phyloP scores from a whole-genome alignment of 768 basidiomycete genomes.

The Tylopilus intermedius region DNA sequence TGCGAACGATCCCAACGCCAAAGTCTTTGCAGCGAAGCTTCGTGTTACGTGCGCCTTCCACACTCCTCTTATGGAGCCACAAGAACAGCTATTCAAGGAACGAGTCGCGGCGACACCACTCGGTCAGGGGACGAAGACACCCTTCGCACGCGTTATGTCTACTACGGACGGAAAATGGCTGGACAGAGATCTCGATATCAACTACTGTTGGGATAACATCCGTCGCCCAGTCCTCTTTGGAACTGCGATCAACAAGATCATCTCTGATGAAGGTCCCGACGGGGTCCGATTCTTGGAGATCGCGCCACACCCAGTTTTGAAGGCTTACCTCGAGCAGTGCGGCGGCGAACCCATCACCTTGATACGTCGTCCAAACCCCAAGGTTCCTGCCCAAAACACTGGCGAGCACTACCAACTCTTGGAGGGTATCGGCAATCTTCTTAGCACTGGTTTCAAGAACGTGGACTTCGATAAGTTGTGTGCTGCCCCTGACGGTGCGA shows the following conservation, averaged over 20 bases:
- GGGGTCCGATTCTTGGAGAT: slow-evolving; percentile 30
- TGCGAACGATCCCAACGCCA: slow-evolving; percentile 24
- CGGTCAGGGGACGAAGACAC: slow-evolving; percentile 16
- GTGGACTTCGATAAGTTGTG: slow-evolving; percentile 28
- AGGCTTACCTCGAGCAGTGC: slow-evolving; percentile 32
- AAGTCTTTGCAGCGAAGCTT: slow-evolving; percentile 27
- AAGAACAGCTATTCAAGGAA: slow-evolving; percentile 30
- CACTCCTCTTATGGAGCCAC: slow-evolving; percentile 32
- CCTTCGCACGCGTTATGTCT: slow-evolving; percentile 30
- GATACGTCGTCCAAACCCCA: slow-evolving; percentile 31
- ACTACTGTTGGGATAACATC: slow-evolving; percentile 36
- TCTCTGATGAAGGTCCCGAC: slow-evolving; percentile 27
- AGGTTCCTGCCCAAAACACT: slow-evolving; percentile 28
- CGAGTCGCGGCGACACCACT: slow-evolving; percentile 17
- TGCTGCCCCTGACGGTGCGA: slow-evolving; percentile 17
- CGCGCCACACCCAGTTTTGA: slow-evolving; percentile 33
- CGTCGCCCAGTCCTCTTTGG: slow-evolving; percentile 33
- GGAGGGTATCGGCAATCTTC: slow-evolving; percentile 30
- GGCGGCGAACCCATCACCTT: slow-evolving; percentile 28
- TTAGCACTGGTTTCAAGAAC: slow-evolving; percentile 27
- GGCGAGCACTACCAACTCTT: slow-evolving; percentile 32
- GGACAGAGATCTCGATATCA: slow-evolving; percentile 23
- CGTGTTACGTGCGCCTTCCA: slow-evolving; percentile 33
- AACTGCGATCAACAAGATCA: slow-evolving; percentile 29
- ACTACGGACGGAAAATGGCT: slow-evolving; percentile 33